phyloP scores from a whole-genome alignment of 371 early-diverging fungal species.

The Haplosporangium sp. region DNA sequence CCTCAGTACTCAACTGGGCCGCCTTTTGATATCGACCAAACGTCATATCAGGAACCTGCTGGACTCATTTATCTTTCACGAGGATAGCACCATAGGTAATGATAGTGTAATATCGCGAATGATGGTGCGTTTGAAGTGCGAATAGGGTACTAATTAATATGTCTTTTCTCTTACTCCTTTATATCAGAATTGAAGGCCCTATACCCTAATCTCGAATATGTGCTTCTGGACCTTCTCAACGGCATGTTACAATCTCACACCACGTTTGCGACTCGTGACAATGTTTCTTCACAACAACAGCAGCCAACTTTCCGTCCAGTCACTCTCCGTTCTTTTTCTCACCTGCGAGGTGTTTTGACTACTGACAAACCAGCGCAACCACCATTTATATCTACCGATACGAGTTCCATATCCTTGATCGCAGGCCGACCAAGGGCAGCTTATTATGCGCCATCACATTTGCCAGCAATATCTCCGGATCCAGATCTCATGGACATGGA shows the following conservation, averaged over 20 bases:
- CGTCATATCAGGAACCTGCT: constrained; percentile 24
- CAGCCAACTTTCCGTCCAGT: constrained; percentile 29
- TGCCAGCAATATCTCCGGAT: too few species aligned
- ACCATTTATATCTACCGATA: neutral
- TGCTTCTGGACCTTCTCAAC: constrained; percentile 37
- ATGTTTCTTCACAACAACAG: constrained; percentile 46
- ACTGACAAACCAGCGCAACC: neutral
- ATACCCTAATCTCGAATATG: constrained; percentile 33
- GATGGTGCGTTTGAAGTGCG: neutral
- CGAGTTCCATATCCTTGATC: neutral
- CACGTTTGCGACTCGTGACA: constrained; percentile 34
- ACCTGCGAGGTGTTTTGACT: constrained; percentile 20
- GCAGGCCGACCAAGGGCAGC: too few species aligned
- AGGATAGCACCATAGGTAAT: constrained; percentile 8
- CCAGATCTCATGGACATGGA: too few species aligned
- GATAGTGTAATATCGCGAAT: neutral
- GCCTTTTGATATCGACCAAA: constrained; percentile 26
- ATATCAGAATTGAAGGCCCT: neutral
- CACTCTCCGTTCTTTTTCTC: constrained; percentile 24
- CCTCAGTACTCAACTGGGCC: constrained; percentile 27
- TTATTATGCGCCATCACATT: too few species aligned
- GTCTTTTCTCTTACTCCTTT: neutral
- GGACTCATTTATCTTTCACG: constrained; percentile 15
- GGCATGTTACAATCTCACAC: constrained; percentile 38
- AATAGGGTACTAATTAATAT: neutral